Conservation (phyloP, 78 protist species). For the Dictyostelium capitatum region DNA sequence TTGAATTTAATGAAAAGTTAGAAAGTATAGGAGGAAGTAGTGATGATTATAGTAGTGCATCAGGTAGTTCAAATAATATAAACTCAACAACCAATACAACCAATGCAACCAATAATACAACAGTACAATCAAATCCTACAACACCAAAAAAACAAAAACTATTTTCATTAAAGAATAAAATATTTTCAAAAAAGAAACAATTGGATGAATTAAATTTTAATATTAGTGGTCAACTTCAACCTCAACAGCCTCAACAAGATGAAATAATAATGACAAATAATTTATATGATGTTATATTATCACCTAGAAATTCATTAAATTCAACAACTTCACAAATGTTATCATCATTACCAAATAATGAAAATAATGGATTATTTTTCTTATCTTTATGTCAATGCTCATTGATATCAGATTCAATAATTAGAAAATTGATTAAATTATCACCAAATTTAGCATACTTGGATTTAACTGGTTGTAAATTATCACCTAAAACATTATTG, state of each 20-base stretch:
- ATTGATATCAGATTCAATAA: neutral
- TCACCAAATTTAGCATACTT: conserved; percentile 47
- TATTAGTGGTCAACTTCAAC: neutral
- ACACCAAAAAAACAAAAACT: conserved; percentile 5
- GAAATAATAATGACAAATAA: neutral
- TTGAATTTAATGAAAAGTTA: neutral
- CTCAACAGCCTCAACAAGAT: neutral
- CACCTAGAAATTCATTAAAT: neutral
- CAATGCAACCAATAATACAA: too few species aligned
- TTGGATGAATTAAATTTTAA: neutral
- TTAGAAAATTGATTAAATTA: conserved; percentile 6
- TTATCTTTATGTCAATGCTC: conserved; percentile 45
- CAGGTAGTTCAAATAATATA: neutral
- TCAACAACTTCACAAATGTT: neutral
- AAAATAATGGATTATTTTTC: neutral
- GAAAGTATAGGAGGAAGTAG: neutral
- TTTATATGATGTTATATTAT: neutral
- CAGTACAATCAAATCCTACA: neutral
- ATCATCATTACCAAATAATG: neutral
- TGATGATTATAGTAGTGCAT: neutral
- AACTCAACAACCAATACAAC: neutral
- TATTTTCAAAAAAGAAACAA: conserved; percentile 21
- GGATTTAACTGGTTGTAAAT: conserved; percentile 54
- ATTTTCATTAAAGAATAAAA: conserved; percentile 21
- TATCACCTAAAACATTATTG: conserved; percentile 11